Evolutionary conservation across 768 basidiomycete species (phyloP), one percentile per base, ranked within the genome.

Genomic region (Hortiboletus flavorubellus): DNA sequence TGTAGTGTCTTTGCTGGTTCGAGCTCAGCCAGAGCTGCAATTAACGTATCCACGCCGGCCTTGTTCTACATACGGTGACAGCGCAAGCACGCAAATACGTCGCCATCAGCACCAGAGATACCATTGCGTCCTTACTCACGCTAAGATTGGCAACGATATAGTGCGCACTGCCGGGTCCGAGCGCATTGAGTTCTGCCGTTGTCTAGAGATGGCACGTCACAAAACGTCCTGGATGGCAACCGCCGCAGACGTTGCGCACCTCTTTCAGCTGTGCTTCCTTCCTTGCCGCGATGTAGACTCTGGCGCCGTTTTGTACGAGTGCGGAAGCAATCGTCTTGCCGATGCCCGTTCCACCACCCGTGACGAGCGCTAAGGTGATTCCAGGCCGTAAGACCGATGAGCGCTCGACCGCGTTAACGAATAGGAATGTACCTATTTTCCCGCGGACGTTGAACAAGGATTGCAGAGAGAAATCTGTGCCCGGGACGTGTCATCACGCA

Each of bases 271-370:
- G 86, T 18, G 76, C 68, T 73, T 91, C 89, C 67, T 92, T 93
- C 52, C 93, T 78, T 11, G 90, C 86, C 14, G 93, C 91, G 60
- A 95, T 93, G 73, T 94, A 93, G 40, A 96, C 93, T 62, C 84
- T 87, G 34, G 87, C 90, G 12, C 93, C 93, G 63, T 94, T 93
- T 72, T 86, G 82, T 1, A 87, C 89, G 61, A 91, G 86, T 2
- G 89, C 86, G 0, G 83, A 75, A 23, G 93, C 91, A 62, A 94
- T 92, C 81, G 91, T 87, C 64, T 82, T 85, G 8, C 92, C 92
- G 43, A 95, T 82, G 1, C 92, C 92, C 39, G 87, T 86, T 46
- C 88, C 84, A 21, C 92, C 92, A 3, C 92, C 92, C 2, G 90
- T 93, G 18, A 92, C 81, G 44, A 92, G 81, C 47, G 87, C 89